Base-by-base conservation (phyloP, 2,329 filamentous ascomycete species). In the Zasmidium citrigriseum region DNA sequence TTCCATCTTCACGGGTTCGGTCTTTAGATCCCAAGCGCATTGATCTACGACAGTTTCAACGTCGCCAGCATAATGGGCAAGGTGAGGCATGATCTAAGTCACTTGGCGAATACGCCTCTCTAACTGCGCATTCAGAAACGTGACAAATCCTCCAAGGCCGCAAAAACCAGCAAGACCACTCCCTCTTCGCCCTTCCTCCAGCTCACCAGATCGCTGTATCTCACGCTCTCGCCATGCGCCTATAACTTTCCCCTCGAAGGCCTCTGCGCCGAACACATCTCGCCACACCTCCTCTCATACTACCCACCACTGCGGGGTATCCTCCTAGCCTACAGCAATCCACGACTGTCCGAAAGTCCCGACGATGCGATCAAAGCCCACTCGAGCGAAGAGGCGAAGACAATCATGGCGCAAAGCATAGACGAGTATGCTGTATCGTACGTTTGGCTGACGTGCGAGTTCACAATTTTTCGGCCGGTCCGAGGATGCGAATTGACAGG, bases 361-460 rank as follows among this genome's bases (percentile, higher is more conserved):
- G 54, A 65, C 7, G 59, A 64, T 14, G 55, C 52, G 9, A 23
- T 58, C 11, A 38, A 52, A 24, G 25, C 52, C 14, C 24, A 41
- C 27, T 18, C 18, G 23, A 45, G 47, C 7, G 58, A 59, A 22
- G 59, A 57, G 1, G 21, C 45, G 1, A 52, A 53, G 27, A 59
- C 53, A 3, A 70, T 80, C 2, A 76, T 82, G 22, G 72, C 78
- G 14, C 72, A 67, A 34, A 81, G 59, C 71, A 81, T 90, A 44
- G 87, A 90, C 75, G 95, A 98, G 76, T 96, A 93, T 71, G 91
- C 89, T 7, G 90, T 91, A 22, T 88, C 88, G 21, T 97, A 90
- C 70, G 85, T 90, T 45, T 51, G 55, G 52, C 45, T 53, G 48
- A 61, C 55, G 22, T 46, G 46, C 54, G 46, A 59, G 48, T 58